These are phyloP conservation scores for Saraca asoca DNA, from an alignment of 331 rosid species.

Conservation along the genomic window DNA sequence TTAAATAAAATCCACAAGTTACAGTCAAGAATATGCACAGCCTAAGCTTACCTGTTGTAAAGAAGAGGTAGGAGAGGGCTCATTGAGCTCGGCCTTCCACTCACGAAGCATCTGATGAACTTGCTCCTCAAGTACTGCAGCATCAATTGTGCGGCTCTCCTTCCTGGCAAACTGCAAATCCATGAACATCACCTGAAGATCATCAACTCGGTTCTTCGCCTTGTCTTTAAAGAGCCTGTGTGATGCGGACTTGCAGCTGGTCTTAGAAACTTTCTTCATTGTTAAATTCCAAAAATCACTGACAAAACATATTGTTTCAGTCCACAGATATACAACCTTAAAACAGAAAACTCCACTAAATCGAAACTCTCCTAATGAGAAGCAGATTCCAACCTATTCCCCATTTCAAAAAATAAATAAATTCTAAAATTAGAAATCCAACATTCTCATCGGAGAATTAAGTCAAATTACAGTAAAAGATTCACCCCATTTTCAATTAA, in stretches of 20 bases:
- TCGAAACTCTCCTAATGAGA: too few species aligned
- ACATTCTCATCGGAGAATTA: background rate
- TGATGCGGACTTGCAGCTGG: slow-evolving; percentile 88
- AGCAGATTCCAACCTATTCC: slow-evolving; percentile 28
- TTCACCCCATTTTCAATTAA: slow-evolving; percentile 22
- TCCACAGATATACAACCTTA: slow-evolving; percentile 33
- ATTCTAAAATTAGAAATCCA: slow-evolving; percentile 28
- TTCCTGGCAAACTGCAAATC: slow-evolving; percentile 89
- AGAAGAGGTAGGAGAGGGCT: slow-evolving; percentile 91
- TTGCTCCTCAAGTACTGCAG: slow-evolving; percentile 76
- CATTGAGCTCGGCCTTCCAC: slow-evolving; percentile 87
- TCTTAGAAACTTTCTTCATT: slow-evolving; percentile 92
- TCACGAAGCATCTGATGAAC: slow-evolving; percentile 93
- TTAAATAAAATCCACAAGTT: slow-evolving; percentile 25
- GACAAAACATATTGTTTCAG: slow-evolving; percentile 36
- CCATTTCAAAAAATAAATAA: slow-evolving; percentile 21
- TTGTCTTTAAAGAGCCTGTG: slow-evolving; percentile 85
- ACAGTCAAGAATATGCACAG: slow-evolving; percentile 29
- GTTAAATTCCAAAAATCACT: slow-evolving; percentile 41
- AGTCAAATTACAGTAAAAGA: slow-evolving; percentile 26
- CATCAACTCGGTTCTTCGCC: slow-evolving; percentile 88
- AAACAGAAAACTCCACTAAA: background rate
- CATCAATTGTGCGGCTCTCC: slow-evolving; percentile 73
- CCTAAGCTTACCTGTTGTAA: slow-evolving; percentile 81
- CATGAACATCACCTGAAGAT: slow-evolving; percentile 74